Percentiles rank a stretch among this genome's conserved stretches.
Evolutionary conservation across 305 asterid genomes (phyloP).

Genomic region (Solanum hybrid): DNA sequence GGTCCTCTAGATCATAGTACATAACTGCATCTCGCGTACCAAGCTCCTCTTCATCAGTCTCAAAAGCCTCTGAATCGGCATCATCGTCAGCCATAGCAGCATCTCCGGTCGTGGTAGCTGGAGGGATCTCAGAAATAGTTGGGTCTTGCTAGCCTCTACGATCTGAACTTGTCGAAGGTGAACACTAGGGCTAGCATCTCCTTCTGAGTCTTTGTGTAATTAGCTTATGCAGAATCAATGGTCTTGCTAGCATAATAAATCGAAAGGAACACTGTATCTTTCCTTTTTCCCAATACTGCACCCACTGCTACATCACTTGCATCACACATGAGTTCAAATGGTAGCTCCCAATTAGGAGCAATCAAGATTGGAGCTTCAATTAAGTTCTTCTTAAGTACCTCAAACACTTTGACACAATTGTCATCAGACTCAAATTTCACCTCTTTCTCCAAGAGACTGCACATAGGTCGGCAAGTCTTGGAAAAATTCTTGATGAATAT

Average conservation of each 20-base stretch:
- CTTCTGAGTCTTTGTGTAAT: neutral
- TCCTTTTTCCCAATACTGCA: neutral
- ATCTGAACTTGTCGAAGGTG: neutral
- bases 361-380: neutral
- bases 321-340: neutral
- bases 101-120: neutral
- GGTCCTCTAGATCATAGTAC: neutral
- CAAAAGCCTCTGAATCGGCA: neutral
- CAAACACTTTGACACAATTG: neutral
- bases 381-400: neutral
- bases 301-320: neutral
- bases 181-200: neutral
- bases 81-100: neutral
- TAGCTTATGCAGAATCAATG: neutral
- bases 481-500: neutral
- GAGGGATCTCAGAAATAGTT: neutral
- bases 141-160: neutral
- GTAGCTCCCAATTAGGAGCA: neutral
- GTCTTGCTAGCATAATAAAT: neutral
- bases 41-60: neutral
- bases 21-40: neutral
- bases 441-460: neutral
- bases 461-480: neutral
- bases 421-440: neutral
- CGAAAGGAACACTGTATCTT: neutral